Conservation (phyloP, 352 stramenopile genomes). For the Pythium phragmitis region DNA sequence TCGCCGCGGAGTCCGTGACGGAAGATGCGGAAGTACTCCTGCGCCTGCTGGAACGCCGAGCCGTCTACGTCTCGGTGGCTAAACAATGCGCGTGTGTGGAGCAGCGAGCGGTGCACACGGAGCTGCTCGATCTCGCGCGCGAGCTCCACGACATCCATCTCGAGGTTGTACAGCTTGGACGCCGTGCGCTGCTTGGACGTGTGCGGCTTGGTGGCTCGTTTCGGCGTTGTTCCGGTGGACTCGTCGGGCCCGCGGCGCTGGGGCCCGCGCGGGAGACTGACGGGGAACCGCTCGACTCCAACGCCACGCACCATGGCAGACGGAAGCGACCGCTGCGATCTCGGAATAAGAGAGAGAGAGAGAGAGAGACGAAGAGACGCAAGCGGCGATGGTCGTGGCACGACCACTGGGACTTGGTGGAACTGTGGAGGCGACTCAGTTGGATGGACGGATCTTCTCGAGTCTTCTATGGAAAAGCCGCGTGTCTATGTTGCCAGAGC, state of each 20-base stretch:
- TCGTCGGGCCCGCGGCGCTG: background rate
- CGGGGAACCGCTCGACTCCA: conserved; percentile 4
- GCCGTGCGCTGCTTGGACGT: conserved; percentile 12
- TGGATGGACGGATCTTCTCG: too few species aligned
- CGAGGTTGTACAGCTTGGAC: conserved; percentile 21
- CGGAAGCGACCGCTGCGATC: background rate
- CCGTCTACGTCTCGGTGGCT: conserved; percentile 11
- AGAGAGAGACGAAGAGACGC: too few species aligned
- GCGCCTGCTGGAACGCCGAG: conserved; percentile 12
- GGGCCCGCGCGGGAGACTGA: background rate
- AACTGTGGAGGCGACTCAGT: too few species aligned
- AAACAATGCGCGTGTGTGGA: conserved; percentile 19
- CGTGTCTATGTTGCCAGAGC: too few species aligned
- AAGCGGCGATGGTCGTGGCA: too few species aligned
- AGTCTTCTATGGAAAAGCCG: too few species aligned
- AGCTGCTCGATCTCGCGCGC: conserved; percentile 16
- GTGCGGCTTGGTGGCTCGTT: background rate
- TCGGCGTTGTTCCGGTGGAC: background rate
- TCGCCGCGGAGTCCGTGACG: background rate
- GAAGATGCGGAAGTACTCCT: conserved; percentile 25
- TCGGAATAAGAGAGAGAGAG: too few species aligned
- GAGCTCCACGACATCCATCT: conserved; percentile 13
- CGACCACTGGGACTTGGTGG: too few species aligned
- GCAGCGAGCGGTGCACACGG: conserved; percentile 8
- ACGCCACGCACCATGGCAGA: background rate